Conservation (phyloP, 1,284 basidiomycete species). For the Heterobasidion parviporum region DNA sequence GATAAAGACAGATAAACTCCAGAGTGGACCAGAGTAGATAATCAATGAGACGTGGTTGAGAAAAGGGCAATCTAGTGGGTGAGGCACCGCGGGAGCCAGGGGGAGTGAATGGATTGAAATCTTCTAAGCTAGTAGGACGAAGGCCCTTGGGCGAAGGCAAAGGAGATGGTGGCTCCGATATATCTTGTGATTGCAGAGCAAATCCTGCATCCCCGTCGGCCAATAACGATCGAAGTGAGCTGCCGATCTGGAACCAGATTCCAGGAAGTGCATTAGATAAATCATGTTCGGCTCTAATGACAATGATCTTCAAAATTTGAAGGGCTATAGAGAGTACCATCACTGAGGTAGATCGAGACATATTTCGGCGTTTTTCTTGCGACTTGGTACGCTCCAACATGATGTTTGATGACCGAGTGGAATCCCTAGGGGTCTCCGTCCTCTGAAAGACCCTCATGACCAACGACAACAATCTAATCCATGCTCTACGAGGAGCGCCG, state of each 20-base stretch:
- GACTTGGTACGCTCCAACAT: slow-evolving; percentile 33
- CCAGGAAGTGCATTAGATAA: slow-evolving; percentile 44
- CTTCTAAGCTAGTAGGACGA: slow-evolving; percentile 13
- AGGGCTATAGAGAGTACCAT: slow-evolving; percentile 47
- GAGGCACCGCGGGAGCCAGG: slow-evolving; percentile 15
- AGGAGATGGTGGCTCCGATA: slow-evolving; percentile 38
- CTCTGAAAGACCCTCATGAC: slow-evolving; percentile 27
- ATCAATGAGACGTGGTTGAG: slow-evolving; percentile 53
- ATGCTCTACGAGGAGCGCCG: slow-evolving; percentile 38
- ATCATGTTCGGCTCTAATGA: slow-evolving; percentile 55
- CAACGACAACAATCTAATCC: slow-evolving; percentile 61
- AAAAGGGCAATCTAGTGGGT: slow-evolving; percentile 15
- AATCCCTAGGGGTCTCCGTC: slow-evolving; percentile 3
- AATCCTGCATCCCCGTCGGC: slow-evolving; percentile 52
- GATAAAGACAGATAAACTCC: slow-evolving; percentile 57
- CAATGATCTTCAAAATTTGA: slow-evolving; percentile 64
- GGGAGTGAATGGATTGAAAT: slow-evolving; percentile 17
- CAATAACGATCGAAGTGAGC: slow-evolving; percentile 41
- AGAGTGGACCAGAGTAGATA: slow-evolving; percentile 70
- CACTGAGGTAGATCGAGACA: slow-evolving; percentile 16
- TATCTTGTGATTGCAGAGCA: slow-evolving; percentile 29
- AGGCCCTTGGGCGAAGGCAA: slow-evolving; percentile 28
- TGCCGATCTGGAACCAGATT: slow-evolving; percentile 53
- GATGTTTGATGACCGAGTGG: slow-evolving; percentile 10
- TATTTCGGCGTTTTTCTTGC: slow-evolving; percentile 23